Evolutionary conservation across 352 stramenopile species (phyloP).

Genomic region (Phytopythium vexans): DNA sequence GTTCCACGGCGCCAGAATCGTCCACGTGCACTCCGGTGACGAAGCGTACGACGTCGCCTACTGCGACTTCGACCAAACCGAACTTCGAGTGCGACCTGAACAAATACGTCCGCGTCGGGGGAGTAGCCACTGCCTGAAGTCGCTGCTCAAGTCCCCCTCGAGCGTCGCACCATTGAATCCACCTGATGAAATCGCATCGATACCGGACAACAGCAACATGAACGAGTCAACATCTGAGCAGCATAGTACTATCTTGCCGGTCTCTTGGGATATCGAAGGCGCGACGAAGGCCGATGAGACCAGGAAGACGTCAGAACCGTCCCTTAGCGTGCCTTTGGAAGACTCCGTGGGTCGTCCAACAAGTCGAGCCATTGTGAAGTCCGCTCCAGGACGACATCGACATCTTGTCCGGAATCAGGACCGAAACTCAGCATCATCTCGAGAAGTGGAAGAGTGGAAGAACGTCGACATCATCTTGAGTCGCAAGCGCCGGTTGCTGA

Average conservation of each 20-base stretch:
- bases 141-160: slow-evolving; percentile 1
- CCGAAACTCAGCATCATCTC: slow-evolving; percentile 16
- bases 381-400: too few relatives aligned
- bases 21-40: slow-evolving; percentile 3
- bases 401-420: not conserved
- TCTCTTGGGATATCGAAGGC: too few relatives aligned
- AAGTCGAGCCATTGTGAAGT: too few relatives aligned
- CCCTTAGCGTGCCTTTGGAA: too few relatives aligned
- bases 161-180: not conserved
- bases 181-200: not conserved
- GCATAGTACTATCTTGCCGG: too few relatives aligned
- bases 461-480: slow-evolving; percentile 57
- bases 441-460: slow-evolving; percentile 54
- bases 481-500: slow-evolving; percentile 43
- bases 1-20: slow-evolving; percentile 13
- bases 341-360: too few relatives aligned
- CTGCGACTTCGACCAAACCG: slow-evolving; percentile 11
- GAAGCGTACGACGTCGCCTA: slow-evolving; percentile 11
- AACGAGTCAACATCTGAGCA: too few relatives aligned
- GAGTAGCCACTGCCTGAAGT: not conserved
- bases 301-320: too few relatives aligned
- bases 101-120: not conserved
- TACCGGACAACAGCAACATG: too few relatives aligned
- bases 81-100: slow-evolving; percentile 1
- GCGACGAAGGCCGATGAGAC: too few relatives aligned